These are phyloP conservation scores for Coniophora puteana DNA, from an alignment of 1,284 basidiomycete genomes.

Conservation along the genomic window DNA sequence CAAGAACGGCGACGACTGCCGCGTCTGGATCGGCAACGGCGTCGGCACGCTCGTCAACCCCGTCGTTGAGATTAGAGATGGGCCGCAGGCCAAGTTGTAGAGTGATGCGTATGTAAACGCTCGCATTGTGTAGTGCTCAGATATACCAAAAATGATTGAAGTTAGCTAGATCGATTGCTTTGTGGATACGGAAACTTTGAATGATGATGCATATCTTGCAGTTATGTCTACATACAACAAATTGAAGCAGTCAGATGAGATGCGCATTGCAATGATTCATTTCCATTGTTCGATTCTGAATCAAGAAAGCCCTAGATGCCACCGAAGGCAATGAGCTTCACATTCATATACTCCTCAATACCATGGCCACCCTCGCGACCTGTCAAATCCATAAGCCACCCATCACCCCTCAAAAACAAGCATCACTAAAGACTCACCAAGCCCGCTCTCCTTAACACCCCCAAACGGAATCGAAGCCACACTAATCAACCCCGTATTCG, in stretches of 20 bases:
- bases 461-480: conserved; percentile 90
- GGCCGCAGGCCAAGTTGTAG: conserved; percentile 39
- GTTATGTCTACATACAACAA: neutral
- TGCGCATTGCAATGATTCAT: conserved; percentile 3
- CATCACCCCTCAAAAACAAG: neutral
- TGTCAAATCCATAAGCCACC: conserved; percentile 21
- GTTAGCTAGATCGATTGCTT: too few species aligned
- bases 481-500: conserved; percentile 82
- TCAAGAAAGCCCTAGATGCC: conserved; percentile 37
- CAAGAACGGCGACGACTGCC: conserved; percentile 72
- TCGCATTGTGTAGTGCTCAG: neutral
- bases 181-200: neutral
- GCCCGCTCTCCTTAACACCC: conserved; percentile 85
- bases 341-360: conserved; percentile 81
- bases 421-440: conserved; percentile 41
- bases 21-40: conserved; percentile 59
- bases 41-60: conserved; percentile 75
- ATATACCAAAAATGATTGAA: too few species aligned
- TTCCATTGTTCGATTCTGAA: neutral
- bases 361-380: conserved; percentile 78
- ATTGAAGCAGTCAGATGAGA: neutral
- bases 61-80: conserved; percentile 70
- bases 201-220: neutral
- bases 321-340: conserved; percentile 78
- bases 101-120: neutral